These are phyloP conservation scores for Saksenaea vasiformis DNA, from an alignment of 371 early-diverging fungal genomes.

Conservation along the genomic window DNA sequence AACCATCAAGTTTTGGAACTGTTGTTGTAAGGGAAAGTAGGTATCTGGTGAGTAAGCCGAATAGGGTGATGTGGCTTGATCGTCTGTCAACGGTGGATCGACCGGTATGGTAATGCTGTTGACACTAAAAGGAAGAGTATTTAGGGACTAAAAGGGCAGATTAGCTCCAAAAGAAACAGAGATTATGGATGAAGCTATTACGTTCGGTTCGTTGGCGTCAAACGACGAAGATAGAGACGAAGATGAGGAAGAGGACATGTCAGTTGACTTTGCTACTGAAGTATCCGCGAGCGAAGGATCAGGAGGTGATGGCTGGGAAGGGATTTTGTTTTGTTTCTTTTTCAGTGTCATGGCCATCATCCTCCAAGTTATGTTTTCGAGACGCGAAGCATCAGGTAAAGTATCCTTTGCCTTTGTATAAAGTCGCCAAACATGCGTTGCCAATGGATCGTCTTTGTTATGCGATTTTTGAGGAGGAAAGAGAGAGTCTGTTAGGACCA, in stretches of 20 bases:
- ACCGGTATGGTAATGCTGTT: conserved; percentile 24
- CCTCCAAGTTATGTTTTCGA: conserved; percentile 75
- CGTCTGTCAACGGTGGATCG: conserved; percentile 17
- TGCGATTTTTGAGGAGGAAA: conserved; percentile 18
- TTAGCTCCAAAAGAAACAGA: background rate
- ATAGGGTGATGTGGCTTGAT: background rate
- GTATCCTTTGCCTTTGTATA: conserved; percentile 70
- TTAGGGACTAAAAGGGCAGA: background rate
- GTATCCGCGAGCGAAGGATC: background rate
- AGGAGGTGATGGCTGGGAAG: conserved; percentile 1
- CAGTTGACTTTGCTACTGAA: background rate
- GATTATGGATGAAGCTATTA: background rate
- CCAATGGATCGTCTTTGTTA: conserved; percentile 55
- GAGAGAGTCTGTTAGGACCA: conserved; percentile 24
- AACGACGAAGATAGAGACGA: background rate
- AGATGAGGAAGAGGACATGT: conserved; percentile 18
- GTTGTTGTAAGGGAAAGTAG: background rate
- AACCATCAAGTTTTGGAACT: conserved; percentile 1
- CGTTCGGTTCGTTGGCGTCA: background rate
- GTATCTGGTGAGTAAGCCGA: background rate
- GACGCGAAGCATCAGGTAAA: conserved; percentile 62
- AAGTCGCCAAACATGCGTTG: conserved; percentile 69
- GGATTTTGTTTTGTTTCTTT: conserved; percentile 35
- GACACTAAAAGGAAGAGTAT: background rate
- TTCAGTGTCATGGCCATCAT: conserved; percentile 67